These are phyloP conservation scores for Pichia occidentalis DNA, from an alignment of 805 yeast genomes.

Conservation along the genomic window DNA sequence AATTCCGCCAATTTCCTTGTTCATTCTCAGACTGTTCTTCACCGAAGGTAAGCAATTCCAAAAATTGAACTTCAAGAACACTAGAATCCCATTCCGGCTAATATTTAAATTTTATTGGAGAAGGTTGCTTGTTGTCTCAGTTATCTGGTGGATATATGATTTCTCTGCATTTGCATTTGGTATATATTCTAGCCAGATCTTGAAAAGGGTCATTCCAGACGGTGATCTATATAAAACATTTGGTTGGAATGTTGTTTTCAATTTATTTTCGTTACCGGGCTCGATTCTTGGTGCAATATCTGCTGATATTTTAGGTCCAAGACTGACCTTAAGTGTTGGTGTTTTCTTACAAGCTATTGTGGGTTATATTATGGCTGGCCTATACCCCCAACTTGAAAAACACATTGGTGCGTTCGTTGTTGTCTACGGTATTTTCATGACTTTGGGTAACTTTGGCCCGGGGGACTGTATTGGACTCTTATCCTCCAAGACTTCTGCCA, in stretches of 20 bases:
- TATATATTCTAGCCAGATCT: slow-evolving; percentile 69
- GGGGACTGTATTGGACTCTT: slow-evolving; percentile 88
- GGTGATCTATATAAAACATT: slow-evolving; percentile 64
- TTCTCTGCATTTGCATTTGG: slow-evolving; percentile 85
- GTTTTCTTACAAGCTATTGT: slow-evolving; percentile 65
- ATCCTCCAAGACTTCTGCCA: slow-evolving; percentile 80
- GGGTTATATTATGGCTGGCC: slow-evolving; percentile 80
- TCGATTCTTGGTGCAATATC: slow-evolving; percentile 77
- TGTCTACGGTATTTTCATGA: slow-evolving; percentile 78
- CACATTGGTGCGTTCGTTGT: slow-evolving; percentile 77
- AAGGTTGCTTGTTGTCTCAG: slow-evolving; percentile 59
- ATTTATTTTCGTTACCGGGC: slow-evolving; percentile 87
- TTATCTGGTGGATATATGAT: slow-evolving; percentile 90
- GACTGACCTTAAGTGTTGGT: slow-evolving; percentile 68
- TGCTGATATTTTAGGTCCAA: slow-evolving; percentile 90
- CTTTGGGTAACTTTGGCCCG: slow-evolving; percentile 90
- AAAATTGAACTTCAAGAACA: slow-evolving; percentile 62
- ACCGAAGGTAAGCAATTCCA: slow-evolving; percentile 66
- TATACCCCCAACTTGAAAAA: slow-evolving; percentile 45
- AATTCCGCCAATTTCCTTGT: slow-evolving; percentile 72
- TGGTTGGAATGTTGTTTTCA: slow-evolving; percentile 90
- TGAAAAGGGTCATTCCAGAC: slow-evolving; percentile 50
- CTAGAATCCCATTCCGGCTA: slow-evolving; percentile 57
- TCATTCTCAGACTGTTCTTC: slow-evolving; percentile 70
- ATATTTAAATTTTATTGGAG: slow-evolving; percentile 80